Conservation (phyloP, 805 yeast species). For the Sungouiella thailandica region DNA sequence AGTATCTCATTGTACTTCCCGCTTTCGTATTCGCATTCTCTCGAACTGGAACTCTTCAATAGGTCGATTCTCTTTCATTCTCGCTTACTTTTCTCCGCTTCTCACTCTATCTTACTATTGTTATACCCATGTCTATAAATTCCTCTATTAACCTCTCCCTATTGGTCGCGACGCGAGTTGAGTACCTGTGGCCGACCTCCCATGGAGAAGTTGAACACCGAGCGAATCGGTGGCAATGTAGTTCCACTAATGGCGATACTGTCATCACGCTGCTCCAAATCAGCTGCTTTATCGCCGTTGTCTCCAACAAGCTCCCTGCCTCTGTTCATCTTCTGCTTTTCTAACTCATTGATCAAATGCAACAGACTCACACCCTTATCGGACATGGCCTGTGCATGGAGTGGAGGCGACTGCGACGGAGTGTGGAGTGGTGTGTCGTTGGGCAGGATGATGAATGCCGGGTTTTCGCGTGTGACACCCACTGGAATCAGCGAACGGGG, state of each 20-base stretch:
- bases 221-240: constrained; percentile 37
- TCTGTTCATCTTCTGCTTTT: constrained; percentile 19
- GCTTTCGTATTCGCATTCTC: no score
- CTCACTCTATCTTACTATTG: no score
- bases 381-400: constrained; percentile 22
- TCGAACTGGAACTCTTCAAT: no score
- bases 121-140: no score
- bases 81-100: no score
- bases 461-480: constrained; percentile 7
- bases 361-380: constrained; percentile 17
- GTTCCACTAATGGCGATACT: constrained; percentile 39
- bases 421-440: constrained; percentile 47
- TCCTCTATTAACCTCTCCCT: no score
- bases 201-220: constrained; percentile 27
- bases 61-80: no score
- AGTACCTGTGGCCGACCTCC: no score
- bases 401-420: constrained; percentile 45
- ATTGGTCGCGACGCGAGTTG: no score
- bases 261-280: constrained; percentile 11
- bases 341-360: constrained; percentile 22
- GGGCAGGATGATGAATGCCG: constrained; percentile 28
- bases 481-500: not conserved
- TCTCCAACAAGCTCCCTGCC: no score
- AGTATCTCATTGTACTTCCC: no score
- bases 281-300: no score